Evolutionary conservation across 2,329 filamentous ascomycete species (phyloP).

Genomic region (Onygenales sp.): DNA sequence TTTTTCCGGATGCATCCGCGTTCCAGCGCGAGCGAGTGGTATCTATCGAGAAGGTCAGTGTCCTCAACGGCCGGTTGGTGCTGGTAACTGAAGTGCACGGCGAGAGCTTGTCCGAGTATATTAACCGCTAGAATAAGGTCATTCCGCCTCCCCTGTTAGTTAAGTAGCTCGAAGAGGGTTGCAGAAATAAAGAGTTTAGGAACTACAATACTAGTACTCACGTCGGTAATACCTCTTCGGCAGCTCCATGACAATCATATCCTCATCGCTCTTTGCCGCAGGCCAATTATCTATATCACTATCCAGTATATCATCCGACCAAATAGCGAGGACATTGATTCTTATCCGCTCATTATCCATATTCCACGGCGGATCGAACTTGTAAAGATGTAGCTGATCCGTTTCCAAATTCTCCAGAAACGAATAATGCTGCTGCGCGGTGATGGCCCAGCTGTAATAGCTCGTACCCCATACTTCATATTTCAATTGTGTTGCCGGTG

Average conservation of each 20-base stretch:
- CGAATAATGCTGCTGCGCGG: constrained; percentile 35
- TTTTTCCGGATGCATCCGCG: background rate
- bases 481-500: constrained; percentile 40
- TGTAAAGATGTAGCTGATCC: constrained; percentile 37
- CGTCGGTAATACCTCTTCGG: background rate
- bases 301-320: constrained; percentile 42
- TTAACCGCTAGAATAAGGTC: background rate
- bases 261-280: background rate
- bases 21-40: constrained; percentile 44
- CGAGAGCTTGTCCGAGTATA: background rate
- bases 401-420: constrained; percentile 43
- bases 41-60: constrained; percentile 47
- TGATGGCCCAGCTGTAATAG: constrained; percentile 43
- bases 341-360: constrained; percentile 39
- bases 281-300: constrained; percentile 23
- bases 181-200: background rate
- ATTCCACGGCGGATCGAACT: constrained; percentile 12
- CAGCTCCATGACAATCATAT: constrained; percentile 2
- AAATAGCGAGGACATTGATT: constrained; percentile 46
- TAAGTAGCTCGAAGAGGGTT: constrained; percentile 35
- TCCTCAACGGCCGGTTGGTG: background rate
- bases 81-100: constrained; percentile 1
- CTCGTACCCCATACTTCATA: constrained; percentile 38
- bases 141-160: constrained; percentile 25
- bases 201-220: background rate